Percentiles rank a stretch among this genome's conserved stretches.
These are phyloP conservation scores for Leccinum fibrillosum DNA, from an alignment of 768 basidiomycete species.

Conservation along the genomic window DNA sequence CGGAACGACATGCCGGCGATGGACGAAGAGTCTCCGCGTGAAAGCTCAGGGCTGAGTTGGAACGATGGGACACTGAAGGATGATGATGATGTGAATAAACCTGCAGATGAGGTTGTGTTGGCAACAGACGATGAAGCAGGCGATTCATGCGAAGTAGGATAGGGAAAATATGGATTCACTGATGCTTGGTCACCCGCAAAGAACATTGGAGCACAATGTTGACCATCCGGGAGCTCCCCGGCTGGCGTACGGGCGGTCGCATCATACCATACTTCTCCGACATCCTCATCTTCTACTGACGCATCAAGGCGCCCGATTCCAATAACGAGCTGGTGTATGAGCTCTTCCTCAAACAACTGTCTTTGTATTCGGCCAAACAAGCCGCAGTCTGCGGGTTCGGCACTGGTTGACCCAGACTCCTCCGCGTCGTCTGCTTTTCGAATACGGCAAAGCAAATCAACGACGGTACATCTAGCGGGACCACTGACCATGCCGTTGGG, in stretches of 20 bases:
- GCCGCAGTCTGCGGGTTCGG: conserved; percentile 32
- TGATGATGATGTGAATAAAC: conserved; percentile 14
- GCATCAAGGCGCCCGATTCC: conserved; percentile 78
- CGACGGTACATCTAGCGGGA: conserved; percentile 70
- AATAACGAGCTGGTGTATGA: conserved; percentile 83
- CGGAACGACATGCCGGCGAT: conserved; percentile 13
- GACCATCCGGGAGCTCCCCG: conserved; percentile 22
- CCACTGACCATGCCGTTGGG: conserved; percentile 71
- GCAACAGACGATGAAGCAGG: conserved; percentile 24
- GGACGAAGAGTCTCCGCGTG: conserved; percentile 12
- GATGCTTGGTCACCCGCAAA: conserved; percentile 7
- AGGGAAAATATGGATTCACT: conserved; percentile 56
- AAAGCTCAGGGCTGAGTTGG: conserved; percentile 14
- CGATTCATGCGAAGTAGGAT: conserved; percentile 30
- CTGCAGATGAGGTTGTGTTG: conserved; percentile 16
- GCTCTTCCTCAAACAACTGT: conserved; percentile 71
- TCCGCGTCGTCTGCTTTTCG: conserved; percentile 53
- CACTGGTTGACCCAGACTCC: conserved; percentile 33
- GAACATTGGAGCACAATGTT: conserved; percentile 10
- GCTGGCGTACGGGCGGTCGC: conserved; percentile 32
- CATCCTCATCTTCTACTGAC: conserved; percentile 35
- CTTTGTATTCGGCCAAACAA: conserved; percentile 56
- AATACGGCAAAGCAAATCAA: conserved; percentile 72
- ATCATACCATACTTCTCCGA: conserved; percentile 31
- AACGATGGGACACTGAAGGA: conserved; percentile 12